phyloP scores from a whole-genome alignment of 805 yeast species.

The Saturnispora bothae region DNA sequence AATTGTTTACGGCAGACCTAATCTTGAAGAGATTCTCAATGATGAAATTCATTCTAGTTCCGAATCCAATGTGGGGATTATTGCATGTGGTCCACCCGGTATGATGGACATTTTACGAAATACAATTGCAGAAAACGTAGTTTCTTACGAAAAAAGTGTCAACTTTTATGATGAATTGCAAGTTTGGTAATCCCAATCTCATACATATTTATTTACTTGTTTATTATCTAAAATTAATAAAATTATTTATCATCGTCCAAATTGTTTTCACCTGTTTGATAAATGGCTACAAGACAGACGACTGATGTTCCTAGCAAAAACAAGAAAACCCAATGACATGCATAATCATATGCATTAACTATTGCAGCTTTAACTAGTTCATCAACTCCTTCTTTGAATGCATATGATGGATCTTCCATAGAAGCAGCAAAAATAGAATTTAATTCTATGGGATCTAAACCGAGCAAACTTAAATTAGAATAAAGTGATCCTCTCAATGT shows the following conservation, averaged over 20 bases:
- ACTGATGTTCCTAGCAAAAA: conserved; percentile 25
- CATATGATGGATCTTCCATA: conserved; percentile 19
- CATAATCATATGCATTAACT: conserved; percentile 37
- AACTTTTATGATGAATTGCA: conserved; percentile 9
- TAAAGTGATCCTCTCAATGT: conserved; percentile 12
- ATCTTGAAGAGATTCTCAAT: conserved; percentile 25
- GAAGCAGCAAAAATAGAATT: conserved; percentile 10
- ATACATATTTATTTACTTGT: too few species aligned
- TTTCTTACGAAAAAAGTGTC: conserved; percentile 6
- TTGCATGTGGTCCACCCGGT: conserved; percentile 37
- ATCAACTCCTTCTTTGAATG: conserved; percentile 20
- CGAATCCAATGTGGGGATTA: conserved; percentile 27
- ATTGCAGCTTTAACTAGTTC: conserved; percentile 31
- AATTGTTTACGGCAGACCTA: conserved; percentile 29
- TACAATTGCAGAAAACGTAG: not conserved
- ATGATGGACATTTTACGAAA: conserved; percentile 18
- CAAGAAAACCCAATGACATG: conserved; percentile 43
- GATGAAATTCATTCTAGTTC: conserved; percentile 27
- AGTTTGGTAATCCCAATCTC: conserved; percentile 7
- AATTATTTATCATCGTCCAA: conserved; percentile 5
- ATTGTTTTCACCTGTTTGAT: conserved; percentile 12
- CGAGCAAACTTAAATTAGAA: conserved; percentile 12
- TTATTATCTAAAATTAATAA: too few species aligned
- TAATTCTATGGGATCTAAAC: conserved; percentile 7
- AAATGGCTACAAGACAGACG: conserved; percentile 8